A percentile compares a stretch with the other conserved stretches of the same genome.
These are phyloP conservation scores for Globisporangium paroecandrum DNA, from an alignment of 352 stramenopile species.

Conservation along the genomic window DNA sequence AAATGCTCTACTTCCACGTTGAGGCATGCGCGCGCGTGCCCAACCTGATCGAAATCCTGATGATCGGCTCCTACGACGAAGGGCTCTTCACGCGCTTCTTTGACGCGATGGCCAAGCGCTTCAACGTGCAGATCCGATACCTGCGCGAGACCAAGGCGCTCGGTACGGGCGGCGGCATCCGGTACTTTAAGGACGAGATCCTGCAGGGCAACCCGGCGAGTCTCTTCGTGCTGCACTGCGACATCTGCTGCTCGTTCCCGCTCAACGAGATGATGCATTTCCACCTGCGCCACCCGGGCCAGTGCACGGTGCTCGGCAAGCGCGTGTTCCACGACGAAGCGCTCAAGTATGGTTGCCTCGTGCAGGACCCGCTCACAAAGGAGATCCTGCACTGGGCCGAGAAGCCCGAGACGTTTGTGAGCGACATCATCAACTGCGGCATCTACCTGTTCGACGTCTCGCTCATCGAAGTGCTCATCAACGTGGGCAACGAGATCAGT, in stretches of 20 bases:
- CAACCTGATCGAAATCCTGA: conserved; percentile 84
- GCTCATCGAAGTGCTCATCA: conserved; percentile 75
- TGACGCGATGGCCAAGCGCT: conserved; percentile 72
- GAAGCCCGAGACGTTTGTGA: conserved; percentile 88
- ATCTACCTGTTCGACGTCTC: conserved; percentile 87
- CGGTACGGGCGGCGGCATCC: conserved; percentile 78
- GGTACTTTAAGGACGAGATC: conserved; percentile 85
- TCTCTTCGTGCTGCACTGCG: conserved; percentile 84
- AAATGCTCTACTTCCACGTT: conserved; percentile 90
- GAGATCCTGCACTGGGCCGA: conserved; percentile 89
- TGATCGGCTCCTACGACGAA: conserved; percentile 88
- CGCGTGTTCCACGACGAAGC: conserved; percentile 87
- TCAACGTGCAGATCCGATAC: conserved; percentile 87
- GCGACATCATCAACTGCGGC: conserved; percentile 89
- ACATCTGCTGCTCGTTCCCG: conserved; percentile 87
- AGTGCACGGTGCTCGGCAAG: conserved; percentile 82
- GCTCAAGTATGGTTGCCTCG: conserved; percentile 87
- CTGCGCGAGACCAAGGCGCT: conserved; percentile 75
- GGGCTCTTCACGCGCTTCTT: conserved; percentile 88
- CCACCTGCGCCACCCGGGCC: conserved; percentile 68
- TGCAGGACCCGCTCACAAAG: conserved; percentile 66
- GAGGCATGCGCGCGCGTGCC: conserved; percentile 79
- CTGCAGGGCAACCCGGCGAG: conserved; percentile 62
- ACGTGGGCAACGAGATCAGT: conserved; percentile 77
- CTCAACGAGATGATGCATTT: conserved; percentile 88